Evolutionary conservation across 768 basidiomycete genomes (phyloP).

Genomic region (Hygrocybe coccinea): DNA sequence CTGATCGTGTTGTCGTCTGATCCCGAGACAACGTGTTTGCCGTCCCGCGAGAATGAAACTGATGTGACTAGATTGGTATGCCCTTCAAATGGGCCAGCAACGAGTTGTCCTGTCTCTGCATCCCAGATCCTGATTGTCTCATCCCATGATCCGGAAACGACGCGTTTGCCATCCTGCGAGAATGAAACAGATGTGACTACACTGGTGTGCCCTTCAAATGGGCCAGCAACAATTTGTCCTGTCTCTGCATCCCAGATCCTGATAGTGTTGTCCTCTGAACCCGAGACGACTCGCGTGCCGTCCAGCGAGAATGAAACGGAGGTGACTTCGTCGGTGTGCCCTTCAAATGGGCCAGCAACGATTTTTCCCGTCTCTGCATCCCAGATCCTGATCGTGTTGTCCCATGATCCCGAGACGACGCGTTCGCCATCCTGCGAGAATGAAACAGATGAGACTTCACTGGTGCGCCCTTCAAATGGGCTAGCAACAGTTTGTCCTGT

Average conservation of each 20-base stretch:
- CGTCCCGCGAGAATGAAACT: too few species aligned
- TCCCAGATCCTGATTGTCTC: slow-evolving; percentile 4
- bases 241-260: background rate
- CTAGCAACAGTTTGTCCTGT: too few species aligned
- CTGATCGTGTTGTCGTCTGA: too few species aligned
- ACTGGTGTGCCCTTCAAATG: slow-evolving; percentile 1
- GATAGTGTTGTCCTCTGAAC: background rate
- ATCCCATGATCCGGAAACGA: slow-evolving; percentile 18
- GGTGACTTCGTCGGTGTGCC: background rate
- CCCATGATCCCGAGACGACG: slow-evolving; percentile 92
- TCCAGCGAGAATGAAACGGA: background rate
- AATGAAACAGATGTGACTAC: slow-evolving; percentile 20
- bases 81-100: background rate
- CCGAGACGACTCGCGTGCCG: background rate
- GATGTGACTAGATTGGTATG: background rate
- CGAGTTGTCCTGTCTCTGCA: slow-evolving; percentile 5
- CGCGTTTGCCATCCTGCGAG: slow-evolving; percentile 21
- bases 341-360: background rate
- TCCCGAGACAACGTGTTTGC: too few species aligned
- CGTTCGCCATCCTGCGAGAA: too few species aligned
- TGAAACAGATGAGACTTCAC: too few species aligned
- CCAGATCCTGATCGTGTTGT: slow-evolving; percentile 99
- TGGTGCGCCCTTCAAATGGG: too few species aligned
- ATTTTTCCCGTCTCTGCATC: slow-evolving; percentile 79
- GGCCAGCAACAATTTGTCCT: background rate